Conservation (phyloP, 2,329 filamentous ascomycete species). For the Ramichloridium luteum region DNA sequence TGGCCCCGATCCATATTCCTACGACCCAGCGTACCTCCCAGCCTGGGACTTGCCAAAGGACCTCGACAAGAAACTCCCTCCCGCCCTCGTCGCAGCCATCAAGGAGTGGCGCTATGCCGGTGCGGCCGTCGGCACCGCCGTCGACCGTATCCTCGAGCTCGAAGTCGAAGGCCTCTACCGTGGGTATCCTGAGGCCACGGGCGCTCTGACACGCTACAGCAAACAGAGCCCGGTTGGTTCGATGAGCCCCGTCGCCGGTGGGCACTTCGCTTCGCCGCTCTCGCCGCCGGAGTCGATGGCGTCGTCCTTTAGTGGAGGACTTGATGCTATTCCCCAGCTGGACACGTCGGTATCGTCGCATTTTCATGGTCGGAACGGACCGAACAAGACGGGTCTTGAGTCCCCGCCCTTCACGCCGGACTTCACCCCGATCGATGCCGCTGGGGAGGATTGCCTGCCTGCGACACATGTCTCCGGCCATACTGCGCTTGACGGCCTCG, state of each 20-base stretch:
- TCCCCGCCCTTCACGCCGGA: conserved; percentile 23
- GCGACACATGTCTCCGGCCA: too few relatives aligned
- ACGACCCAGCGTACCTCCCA: conserved; percentile 26
- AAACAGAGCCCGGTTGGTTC: neutral
- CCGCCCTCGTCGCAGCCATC: conserved; percentile 22
- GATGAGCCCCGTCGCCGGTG: neutral
- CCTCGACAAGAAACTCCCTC: conserved; percentile 27
- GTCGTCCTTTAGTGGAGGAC: too few relatives aligned
- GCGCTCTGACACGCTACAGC: conserved; percentile 3
- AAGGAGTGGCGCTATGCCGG: conserved; percentile 31
- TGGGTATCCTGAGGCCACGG: conserved; percentile 21
- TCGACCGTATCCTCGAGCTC: conserved; percentile 24
- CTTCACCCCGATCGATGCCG: too few relatives aligned
- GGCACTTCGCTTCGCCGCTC: too few relatives aligned
- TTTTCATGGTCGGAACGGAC: too few relatives aligned
- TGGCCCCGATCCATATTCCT: conserved; percentile 23
- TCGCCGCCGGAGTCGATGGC: too few relatives aligned
- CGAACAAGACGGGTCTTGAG: conserved; percentile 21
- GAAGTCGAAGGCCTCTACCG: conserved; percentile 22
- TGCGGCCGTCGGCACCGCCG: conserved; percentile 33
- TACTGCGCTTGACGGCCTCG: too few relatives aligned
- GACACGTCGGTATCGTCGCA: too few relatives aligned
- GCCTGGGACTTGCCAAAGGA: conserved; percentile 28
- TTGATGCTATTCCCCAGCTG: too few relatives aligned
- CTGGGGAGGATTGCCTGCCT: too few relatives aligned